Percentiles rank a stretch among this genome's conserved stretches.
phyloP scores from a whole-genome alignment of 208 protist genomes.

The Crithidia thermophila region DNA sequence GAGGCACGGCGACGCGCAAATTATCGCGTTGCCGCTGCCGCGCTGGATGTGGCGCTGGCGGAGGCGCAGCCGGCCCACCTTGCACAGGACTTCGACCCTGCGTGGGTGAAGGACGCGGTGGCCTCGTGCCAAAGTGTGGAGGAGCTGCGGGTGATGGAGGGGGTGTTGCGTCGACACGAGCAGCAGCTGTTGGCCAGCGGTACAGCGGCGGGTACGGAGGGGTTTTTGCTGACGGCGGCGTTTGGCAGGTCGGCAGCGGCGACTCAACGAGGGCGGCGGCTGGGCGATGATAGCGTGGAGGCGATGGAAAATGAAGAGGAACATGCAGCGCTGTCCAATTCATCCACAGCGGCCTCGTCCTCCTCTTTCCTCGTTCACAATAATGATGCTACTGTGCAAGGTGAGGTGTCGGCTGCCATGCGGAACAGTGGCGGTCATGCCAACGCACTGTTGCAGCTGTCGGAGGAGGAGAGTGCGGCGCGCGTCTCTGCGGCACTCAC shows the following conservation, averaged over 20 bases:
- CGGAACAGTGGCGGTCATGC: no score
- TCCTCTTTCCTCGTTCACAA: no score
- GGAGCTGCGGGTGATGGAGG: slow-evolving; percentile 54
- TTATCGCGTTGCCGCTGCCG: slow-evolving; percentile 44
- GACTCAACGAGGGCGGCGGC: slow-evolving; percentile 14
- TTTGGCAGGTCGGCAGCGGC: slow-evolving; percentile 19
- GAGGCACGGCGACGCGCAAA: slow-evolving; percentile 54
- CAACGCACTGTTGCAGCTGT: no score
- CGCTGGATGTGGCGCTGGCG: slow-evolving; percentile 46
- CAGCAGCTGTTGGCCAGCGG: slow-evolving; percentile 23
- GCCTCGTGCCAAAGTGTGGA: slow-evolving; percentile 44
- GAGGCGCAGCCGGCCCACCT: slow-evolving; percentile 19
- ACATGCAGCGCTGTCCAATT: no score
- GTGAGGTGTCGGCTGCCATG: no score
- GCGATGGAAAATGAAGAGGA: neutral
- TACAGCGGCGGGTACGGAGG: slow-evolving; percentile 10
- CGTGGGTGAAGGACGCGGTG: slow-evolving; percentile 75
- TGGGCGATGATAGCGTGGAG: slow-evolving; percentile 17
- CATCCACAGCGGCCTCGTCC: no score
- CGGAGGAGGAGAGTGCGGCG: neutral
- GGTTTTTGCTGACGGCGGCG: slow-evolving; percentile 21
- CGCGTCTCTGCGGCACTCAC: slow-evolving; percentile 27
- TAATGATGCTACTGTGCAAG: no score
- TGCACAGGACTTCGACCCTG: slow-evolving; percentile 40
- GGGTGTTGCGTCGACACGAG: slow-evolving; percentile 31